Percentiles rank a stretch among this genome's conserved stretches.
These are phyloP conservation scores for Melastoma candidum DNA, from an alignment of 441 rosid genomes.

Conservation along the genomic window DNA sequence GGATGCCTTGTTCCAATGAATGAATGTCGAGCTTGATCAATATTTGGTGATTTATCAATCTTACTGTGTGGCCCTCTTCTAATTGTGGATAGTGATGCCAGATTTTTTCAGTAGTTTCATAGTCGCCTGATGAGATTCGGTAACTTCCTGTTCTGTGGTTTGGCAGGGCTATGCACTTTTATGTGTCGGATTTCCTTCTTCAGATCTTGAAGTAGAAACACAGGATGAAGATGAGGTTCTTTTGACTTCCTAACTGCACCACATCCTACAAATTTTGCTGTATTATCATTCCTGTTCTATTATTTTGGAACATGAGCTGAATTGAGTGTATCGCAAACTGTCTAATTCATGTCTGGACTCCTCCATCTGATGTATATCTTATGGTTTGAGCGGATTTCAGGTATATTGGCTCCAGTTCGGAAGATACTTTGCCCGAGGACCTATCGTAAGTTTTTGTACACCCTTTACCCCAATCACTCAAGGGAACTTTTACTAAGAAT, in stretches of 20 bases:
- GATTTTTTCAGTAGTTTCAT: no score
- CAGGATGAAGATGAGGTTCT: constrained; percentile 92
- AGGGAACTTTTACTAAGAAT: neutral
- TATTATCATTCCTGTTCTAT: neutral
- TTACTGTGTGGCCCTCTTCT: no score
- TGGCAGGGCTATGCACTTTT: constrained; percentile 90
- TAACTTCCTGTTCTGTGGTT: constrained; percentile 6
- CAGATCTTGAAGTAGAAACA: constrained; percentile 86
- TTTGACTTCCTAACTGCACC: neutral
- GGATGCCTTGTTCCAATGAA: no score
- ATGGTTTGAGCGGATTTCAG: constrained; percentile 26
- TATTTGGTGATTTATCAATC: no score
- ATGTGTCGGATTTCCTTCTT: constrained; percentile 78
- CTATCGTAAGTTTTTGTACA: constrained; percentile 53
- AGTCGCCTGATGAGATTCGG: neutral
- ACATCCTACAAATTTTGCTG: neutral
- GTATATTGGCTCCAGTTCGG: constrained; percentile 99
- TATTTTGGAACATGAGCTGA: neutral
- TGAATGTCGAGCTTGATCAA: no score
- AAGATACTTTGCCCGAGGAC: constrained; percentile 97
- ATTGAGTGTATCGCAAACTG: neutral
- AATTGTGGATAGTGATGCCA: no score
- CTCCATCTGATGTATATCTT: no score
- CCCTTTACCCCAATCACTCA: neutral
- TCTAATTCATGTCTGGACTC: no score